Evolutionary conservation across 352 stramenopile species (phyloP), one percentile per base, ranked within the genome.

Genomic region (Stramenopiles sp.): DNA sequence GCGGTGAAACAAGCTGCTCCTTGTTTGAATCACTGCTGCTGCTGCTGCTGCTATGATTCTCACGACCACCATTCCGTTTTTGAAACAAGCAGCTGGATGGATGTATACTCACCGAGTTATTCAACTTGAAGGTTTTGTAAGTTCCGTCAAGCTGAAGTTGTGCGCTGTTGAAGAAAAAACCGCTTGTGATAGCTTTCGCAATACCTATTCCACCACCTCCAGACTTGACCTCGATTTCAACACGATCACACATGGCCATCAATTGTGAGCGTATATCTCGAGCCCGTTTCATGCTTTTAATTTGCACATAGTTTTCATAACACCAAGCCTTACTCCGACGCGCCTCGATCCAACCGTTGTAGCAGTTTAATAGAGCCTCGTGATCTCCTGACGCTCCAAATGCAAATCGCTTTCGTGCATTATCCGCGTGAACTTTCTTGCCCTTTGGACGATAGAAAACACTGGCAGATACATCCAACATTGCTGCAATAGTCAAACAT

Each of bases 131-230:
- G 0, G 97, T 99, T 88, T 98, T 96, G 87, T 99, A 99, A 67
- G 97, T 92, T 0, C 96, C 96, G 7, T 91, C 95, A 82, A 89
- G 87, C 81, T 98, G 91, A 22, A 99, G 86, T 84, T 97, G 97
- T 29, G 96, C 95, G 0, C 95, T 97, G 87, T 99, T 97, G 88
- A 98, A 99, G 85, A 99, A 99, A 90, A 98, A 99, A 29, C 97
- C 97, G 0, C 95, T 92, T 31, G 93, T 98, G 32, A 99, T 95
- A 7, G 96, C 91, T 83, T 99, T 98, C 30, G 94, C 89, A 67
- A 99, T 93, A 14, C 83, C 81, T 33, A 97, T 91, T 84, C 98
- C 92, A 30, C 83, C 86, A 25, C 85, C 84, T 83, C 93, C 39
- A 83, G 86, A 93, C 30, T 81, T 93, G 7, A 91, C 88, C 83